Conservation (phyloP, 305 asterid genomes). For the Ilex paraguariensis region DNA sequence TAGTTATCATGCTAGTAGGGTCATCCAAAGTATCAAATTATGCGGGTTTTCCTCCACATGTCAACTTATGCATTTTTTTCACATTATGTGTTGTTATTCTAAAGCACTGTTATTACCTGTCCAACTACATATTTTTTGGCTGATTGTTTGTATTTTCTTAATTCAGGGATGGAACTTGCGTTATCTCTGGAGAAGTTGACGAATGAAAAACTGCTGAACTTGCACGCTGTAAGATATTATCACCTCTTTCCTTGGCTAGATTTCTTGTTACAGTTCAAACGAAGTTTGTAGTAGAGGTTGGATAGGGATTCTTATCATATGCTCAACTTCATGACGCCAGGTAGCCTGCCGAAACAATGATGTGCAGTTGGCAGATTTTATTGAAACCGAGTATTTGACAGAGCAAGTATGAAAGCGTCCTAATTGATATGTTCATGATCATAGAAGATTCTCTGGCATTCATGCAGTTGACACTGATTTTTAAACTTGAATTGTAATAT, state of each 20-base stretch:
- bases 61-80: background rate
- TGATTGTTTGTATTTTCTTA: background rate
- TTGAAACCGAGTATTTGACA: slow-evolving; percentile 15
- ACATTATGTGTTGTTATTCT: background rate
- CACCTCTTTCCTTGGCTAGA: background rate
- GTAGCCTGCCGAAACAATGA: slow-evolving; percentile 18
- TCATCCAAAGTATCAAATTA: background rate
- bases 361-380: slow-evolving; percentile 19
- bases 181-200: slow-evolving; percentile 22
- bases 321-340: slow-evolving; percentile 10
- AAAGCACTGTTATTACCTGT: background rate
- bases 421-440: no score
- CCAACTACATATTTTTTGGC: background rate
- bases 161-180: slow-evolving; percentile 17
- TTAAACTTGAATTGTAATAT: background rate
- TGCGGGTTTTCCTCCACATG: background rate
- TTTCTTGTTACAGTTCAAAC: background rate
- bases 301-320: background rate
- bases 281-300: no score
- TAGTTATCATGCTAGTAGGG: background rate
- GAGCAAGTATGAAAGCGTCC: slow-evolving; percentile 15
- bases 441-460: background rate
- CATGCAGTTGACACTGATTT: background rate
- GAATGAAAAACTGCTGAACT: slow-evolving; percentile 18
- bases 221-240: slow-evolving; percentile 13